Evolutionary conservation across 495 filamentous ascomycete species (phyloP).

Genomic region (Aspergillus sclerotiicarbonarius): DNA sequence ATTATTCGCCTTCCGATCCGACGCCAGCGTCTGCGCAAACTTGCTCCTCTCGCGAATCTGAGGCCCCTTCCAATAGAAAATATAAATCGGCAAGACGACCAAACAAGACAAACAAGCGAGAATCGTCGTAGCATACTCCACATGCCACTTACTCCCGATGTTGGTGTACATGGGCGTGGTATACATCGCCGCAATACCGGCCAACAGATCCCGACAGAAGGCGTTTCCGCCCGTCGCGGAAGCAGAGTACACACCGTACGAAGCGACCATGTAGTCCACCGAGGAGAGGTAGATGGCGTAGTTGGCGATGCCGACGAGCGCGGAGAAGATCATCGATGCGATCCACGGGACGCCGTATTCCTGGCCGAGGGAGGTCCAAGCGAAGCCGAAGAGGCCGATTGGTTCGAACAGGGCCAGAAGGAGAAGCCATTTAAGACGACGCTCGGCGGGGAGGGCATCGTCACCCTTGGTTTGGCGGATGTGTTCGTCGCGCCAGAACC

Average conservation of each 20-base stretch:
- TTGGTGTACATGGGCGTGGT: constrained; percentile 41
- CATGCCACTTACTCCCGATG: constrained; percentile 36
- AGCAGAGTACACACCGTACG: constrained; percentile 72
- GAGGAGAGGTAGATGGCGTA: constrained; percentile 72
- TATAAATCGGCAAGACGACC: constrained; percentile 47
- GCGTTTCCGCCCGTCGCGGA: constrained; percentile 72
- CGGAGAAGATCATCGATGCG: constrained; percentile 57
- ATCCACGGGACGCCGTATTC: constrained; percentile 55
- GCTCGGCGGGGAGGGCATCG: constrained; percentile 25
- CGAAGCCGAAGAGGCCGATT: constrained; percentile 66
- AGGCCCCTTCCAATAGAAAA: constrained; percentile 52
- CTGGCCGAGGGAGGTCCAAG: constrained; percentile 59
- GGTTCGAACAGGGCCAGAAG: constrained; percentile 60
- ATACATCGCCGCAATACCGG: constrained; percentile 46
- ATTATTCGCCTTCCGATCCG: constrained; percentile 26
- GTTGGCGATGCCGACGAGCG: constrained; percentile 62
- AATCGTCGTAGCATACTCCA: constrained; percentile 43
- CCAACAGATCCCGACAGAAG: constrained; percentile 45
- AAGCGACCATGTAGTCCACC: constrained; percentile 76
- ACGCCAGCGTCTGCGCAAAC: constrained; percentile 41
- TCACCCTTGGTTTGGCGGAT: constrained; percentile 38
- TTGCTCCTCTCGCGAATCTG: constrained; percentile 43
- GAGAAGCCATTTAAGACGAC: constrained; percentile 45
- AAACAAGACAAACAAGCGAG: constrained; percentile 44
- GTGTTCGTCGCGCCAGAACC: constrained; percentile 49